phyloP scores from a whole-genome alignment of 768 basidiomycete genomes.

The Termitomyces sp. region DNA sequence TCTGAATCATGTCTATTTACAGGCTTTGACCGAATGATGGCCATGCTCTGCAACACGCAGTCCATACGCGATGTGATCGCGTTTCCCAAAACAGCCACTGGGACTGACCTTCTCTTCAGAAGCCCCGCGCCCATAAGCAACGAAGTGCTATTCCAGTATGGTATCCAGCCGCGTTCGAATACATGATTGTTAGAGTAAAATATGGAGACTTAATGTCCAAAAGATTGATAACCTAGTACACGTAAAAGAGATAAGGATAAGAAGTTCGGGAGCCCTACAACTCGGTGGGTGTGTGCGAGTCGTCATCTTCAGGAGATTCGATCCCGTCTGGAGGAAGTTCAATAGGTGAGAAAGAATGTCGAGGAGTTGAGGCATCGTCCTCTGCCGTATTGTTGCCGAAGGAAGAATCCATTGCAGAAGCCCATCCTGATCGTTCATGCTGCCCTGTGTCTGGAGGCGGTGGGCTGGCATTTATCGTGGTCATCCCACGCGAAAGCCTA shows the following conservation, averaged over 20 bases:
- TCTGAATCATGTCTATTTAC: slow-evolving; percentile 1
- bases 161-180: slow-evolving; percentile 38
- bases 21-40: slow-evolving; percentile 94
- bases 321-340: slow-evolving; percentile 20
- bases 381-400: slow-evolving; percentile 24
- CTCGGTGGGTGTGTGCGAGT: slow-evolving; percentile 19
- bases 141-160: slow-evolving; percentile 60
- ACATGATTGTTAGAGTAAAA: slow-evolving; percentile 14
- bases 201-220: slow-evolving; percentile 6
- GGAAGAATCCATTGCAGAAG: slow-evolving; percentile 36
- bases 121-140: slow-evolving; percentile 66
- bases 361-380: slow-evolving; percentile 44
- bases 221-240: slow-evolving; percentile 18
- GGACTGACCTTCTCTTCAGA: slow-evolving; percentile 84
- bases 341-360: slow-evolving; percentile 29
- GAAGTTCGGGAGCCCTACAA: slow-evolving; percentile 7
- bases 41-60: slow-evolving; percentile 81
- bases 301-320: slow-evolving; percentile 15
- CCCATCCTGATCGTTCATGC: slow-evolving; percentile 31
- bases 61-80: slow-evolving; percentile 96
- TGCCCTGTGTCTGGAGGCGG: slow-evolving; percentile 25
- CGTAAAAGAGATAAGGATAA: slow-evolving; percentile 14
- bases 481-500: slow-evolving; percentile 18
- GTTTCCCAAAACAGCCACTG: slow-evolving; percentile 87
- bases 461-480: slow-evolving; percentile 18